These are phyloP conservation scores for Zanthoxylum bungeanum DNA, from an alignment of 345 rosid genomes.

Conservation along the genomic window DNA sequence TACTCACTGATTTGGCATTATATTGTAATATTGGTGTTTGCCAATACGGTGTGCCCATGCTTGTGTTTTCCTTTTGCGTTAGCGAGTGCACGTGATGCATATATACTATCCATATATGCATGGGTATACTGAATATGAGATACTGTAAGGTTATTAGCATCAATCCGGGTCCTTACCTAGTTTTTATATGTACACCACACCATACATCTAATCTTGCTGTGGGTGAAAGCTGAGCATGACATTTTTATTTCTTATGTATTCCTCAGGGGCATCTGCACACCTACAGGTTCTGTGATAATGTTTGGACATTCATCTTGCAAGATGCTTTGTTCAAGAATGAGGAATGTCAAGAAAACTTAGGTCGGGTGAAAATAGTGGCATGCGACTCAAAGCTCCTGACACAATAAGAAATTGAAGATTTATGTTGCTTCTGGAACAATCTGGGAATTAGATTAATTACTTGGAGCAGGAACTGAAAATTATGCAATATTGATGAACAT, in stretches of 20 bases:
- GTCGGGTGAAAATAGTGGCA: slow-evolving; percentile 90
- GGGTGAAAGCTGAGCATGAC: not conserved
- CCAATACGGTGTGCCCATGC: too few species aligned
- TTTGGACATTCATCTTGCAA: slow-evolving; percentile 97
- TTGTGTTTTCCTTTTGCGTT: too few species aligned
- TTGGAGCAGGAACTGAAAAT: slow-evolving; percentile 5
- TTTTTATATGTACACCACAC: not conserved
- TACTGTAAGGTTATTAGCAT: not conserved
- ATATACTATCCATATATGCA: not conserved
- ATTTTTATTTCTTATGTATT: not conserved
- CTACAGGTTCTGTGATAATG: slow-evolving; percentile 98
- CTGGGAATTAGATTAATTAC: not conserved
- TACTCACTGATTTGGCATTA: not conserved
- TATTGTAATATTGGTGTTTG: not conserved
- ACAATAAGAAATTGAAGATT: slow-evolving; percentile 39
- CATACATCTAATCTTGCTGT: not conserved
- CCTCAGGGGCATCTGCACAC: slow-evolving; percentile 96
- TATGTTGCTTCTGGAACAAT: slow-evolving; percentile 7
- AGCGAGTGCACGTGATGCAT: not conserved
- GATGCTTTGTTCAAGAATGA: slow-evolving; percentile 66
- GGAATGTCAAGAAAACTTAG: slow-evolving; percentile 57
- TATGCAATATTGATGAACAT: slow-evolving; percentile 19
- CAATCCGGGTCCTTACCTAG: not conserved
- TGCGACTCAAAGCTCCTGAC: slow-evolving; percentile 94
- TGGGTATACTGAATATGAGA: not conserved